Evolutionary conservation across 2,329 filamentous ascomycete genomes (phyloP), one percentile per base, ranked within the genome.

Genomic region (Rutstroemia sp.): DNA sequence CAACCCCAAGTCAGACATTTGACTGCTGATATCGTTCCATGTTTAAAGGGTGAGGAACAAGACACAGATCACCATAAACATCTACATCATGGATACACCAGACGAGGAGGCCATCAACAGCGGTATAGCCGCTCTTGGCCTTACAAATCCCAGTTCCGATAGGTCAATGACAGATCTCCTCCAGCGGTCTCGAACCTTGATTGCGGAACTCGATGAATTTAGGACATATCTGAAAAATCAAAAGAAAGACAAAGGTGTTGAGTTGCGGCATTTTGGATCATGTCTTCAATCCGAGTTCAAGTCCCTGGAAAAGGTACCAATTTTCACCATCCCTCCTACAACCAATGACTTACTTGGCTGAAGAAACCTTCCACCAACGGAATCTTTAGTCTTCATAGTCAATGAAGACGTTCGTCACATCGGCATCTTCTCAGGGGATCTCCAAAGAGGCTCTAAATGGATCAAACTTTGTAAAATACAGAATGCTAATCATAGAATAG

Each of bases 241-340:
- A 42, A 73, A 73, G 37, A 73, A 74, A 56, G 74, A 76, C 16
- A 72, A 76, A 55, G 65, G 70, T 17, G 73, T 80, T 6, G 78
- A 81, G 58, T 65, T 78, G 48, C 72, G 77, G 10, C 72, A 74
- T 27, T 77, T 81, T 59, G 75, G 73, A 42, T 73, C 72, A 10
- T 74, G 71, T 16, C 67, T 81, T 3, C 66, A 73, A 42, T 71
- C 76, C 2, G 79, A 82, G 60, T 64, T 78, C 57, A 75, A 71
- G 58, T 71, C 72, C 42, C 63, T 81, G 45, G 70, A 77, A 58
- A 77, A 72, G 58, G 67, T 53, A 45, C 10, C 38, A 19, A 23
- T 25, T 14, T 41, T 42, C 6, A 34, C 12, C 30, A 34, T 34
- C 30, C 12, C 30, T 34, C 30, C 30, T 12, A 34, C 30, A 34